A percentile compares a stretch with the other conserved stretches of the same genome.
Conservation (phyloP, 2,329 filamentous ascomycete species). For the Apiospora pterosperma region DNA sequence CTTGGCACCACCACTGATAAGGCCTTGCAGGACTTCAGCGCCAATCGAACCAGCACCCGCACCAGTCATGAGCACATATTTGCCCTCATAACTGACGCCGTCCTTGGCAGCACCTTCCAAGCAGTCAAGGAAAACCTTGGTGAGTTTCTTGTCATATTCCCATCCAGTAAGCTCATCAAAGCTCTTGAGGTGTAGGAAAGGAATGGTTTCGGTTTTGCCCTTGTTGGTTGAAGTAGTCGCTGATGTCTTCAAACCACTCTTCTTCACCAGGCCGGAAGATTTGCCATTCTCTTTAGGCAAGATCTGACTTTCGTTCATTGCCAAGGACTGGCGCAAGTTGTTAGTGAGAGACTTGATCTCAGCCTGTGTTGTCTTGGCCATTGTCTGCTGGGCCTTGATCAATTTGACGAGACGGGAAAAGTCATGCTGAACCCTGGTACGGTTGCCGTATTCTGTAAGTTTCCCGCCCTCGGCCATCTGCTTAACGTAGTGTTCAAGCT, state of each 20-base stretch:
- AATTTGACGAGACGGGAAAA: constrained; percentile 94
- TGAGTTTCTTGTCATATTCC: constrained; percentile 99
- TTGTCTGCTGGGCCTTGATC: constrained; percentile 96
- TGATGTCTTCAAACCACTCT: constrained; percentile 40
- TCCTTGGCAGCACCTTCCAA: constrained; percentile 83
- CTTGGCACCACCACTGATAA: constrained; percentile 95
- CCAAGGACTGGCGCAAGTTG: constrained; percentile 88
- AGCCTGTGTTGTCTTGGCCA: constrained; percentile 92
- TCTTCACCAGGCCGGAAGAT: constrained; percentile 40
- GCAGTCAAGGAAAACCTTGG: constrained; percentile 86
- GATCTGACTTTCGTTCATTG: constrained; percentile 98
- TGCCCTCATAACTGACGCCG: constrained; percentile 89
- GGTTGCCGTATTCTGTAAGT: constrained; percentile 97
- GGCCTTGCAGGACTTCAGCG: constrained; percentile 90
- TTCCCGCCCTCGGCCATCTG: constrained; percentile 99
- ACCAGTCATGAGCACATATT: constrained; percentile 97
- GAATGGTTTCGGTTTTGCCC: constrained; percentile 95
- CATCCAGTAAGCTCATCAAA: constrained; percentile 89
- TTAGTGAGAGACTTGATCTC: constrained; percentile 95
- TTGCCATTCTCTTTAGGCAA: constrained; percentile 83
- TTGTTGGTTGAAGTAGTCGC: constrained; percentile 58
- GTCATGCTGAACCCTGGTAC: constrained; percentile 96
- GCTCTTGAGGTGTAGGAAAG: constrained; percentile 94
- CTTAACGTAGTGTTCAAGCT: constrained; percentile 96
- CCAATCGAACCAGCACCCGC: constrained; percentile 97